Base-by-base conservation (phyloP, 345 rosid genomes). In the Fremontodendron californicum region DNA sequence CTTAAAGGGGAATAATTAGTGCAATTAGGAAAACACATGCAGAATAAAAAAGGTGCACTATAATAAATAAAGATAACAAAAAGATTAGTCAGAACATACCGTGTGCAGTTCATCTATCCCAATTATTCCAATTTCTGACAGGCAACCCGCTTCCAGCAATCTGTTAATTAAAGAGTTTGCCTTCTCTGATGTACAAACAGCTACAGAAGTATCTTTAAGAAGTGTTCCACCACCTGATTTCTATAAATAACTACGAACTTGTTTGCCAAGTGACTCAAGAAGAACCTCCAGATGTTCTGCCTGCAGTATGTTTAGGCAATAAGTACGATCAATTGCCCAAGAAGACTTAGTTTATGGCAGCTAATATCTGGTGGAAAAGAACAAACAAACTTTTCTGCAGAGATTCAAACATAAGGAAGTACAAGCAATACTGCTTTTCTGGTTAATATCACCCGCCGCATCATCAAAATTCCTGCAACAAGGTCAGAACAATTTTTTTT, bases 101-200 rank as follows among this genome's bases (percentile, higher is more conserved):
- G 92, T 95, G 85, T 95, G 99, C 48, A 95, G 85, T 83, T 95
- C 99, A 88, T 95, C 99, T 77, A 93, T 95, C 88, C 93, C 98
- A 74, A 93, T 87, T 66, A 93, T 92, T 85, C 97, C 99, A 83
- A 95, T 85, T 90, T 92, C 98, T 46, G 96, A 92, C 60, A 95
- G 81, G 78, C 99, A 96, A 68, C 94, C 93, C 87, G 93, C 99
- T 84, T 95, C 99, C 77, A 93, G 90, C 88, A 95, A 81, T 81
- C 91, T 88, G 80, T 95, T 95, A 82, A 95, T 79, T 71, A 95
- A 83, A 78, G 88, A 87, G 89, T 95, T 95, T 75, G 98, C 99
- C 90, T 95, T 95, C 87, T 95, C 99, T 89, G 93, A 93, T 33
- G 99, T 95, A 89, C 98, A 95, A 39, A 95, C 98, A 81, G 99